Evolutionary conservation across 2,329 filamentous ascomycete genomes (phyloP), one percentile per base, ranked within the genome.

Genomic region (Helicocarpus griseus): DNA sequence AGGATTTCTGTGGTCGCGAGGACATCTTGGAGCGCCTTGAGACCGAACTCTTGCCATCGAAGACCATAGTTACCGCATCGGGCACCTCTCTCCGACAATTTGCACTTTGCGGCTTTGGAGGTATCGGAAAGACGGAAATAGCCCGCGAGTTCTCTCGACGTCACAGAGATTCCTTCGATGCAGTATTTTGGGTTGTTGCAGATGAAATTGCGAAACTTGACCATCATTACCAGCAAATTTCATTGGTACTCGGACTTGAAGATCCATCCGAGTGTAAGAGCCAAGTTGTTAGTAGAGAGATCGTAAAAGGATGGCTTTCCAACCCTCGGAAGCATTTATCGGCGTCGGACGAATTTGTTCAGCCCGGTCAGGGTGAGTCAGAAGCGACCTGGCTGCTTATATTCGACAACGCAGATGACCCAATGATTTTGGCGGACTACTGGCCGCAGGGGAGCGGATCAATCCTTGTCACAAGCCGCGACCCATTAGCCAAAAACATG

Each of bases 111-210:
- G 56, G 60, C 11, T 41, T 57, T 26, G 58, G 57, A 1, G 60
- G 60, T 1, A 57, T 59, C 28, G 59, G 57, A 24, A 65, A 63
- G 47, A 58, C 58, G 51, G 61, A 68, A 58, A 58, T 65, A 40
- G 63, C 64, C 11, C 54, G 50, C 39, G 56, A 64, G 48, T 67
- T 61, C 54, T 55, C 54, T 19, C 38, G 52, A 36, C 47, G 53
- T 26, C 53, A 60, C 38, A 57, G 59, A 50, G 26, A 35, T 2
- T 48, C 49, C 17, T 67, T 62, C 53, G 64, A 66, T 51, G 63
- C 61, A 7, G 56, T 67, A 28, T 60, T 67, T 50, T 67, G 65
- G 64, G 56, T 67, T 5, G 22, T 53, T 19, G 63, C 64, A 5
- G 63, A 66, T 51, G 56, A 58, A 5, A 47, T 56, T 40, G 56